Evolutionary conservation across 257 asterid species (phyloP), one percentile per base, ranked within the genome.

Genomic region (Nicotiana tomentosiformis): DNA sequence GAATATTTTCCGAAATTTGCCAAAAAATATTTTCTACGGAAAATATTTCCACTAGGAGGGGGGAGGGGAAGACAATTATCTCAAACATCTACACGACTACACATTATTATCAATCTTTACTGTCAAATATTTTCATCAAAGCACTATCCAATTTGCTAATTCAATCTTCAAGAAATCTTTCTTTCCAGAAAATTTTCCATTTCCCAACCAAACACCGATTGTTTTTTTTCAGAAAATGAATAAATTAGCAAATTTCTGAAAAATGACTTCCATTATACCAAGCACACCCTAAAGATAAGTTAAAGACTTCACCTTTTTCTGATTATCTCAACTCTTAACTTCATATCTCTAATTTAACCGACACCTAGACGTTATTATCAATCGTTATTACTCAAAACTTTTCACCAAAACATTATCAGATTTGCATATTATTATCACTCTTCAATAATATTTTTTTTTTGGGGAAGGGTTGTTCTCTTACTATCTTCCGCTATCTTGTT

Each of bases 301-400:
- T 58, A 33, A 55, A 64, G 20, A 80, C 3, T 23, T 92, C 91
- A 96, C 87, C 98, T 96, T 96, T 88, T 96, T 98, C 79, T 89
- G 76, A 67, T 90, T 88, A 43, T 43, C 49, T 43, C 49, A 43
- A 43, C 49, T 43, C 49, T 8, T 43, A 43, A 43, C 49, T 43
- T 43, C 49, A 43, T 43, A 43, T 43, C 49, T 43, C 49, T 8
- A 7, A 10, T 7, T 43, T 43, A 43, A 43, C 49, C 11, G 11
- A 7, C 10, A 43, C 49, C 11, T 43, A 43, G 10, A 8, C 49
- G 2, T 43, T 2, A 43, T 43, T 6, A 43, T 43, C 11, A 7
- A 43, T 43, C 49, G 2, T 39, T 39, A 39, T 10, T 43, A 43
- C 49, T 8, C 49, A 43, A 43, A 43, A 8, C 11, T 32, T 32